Evolutionary conservation across 148 eudicot species (phyloP), one percentile per base, ranked within the genome.

Genomic region (Simmondsia chinensis): DNA sequence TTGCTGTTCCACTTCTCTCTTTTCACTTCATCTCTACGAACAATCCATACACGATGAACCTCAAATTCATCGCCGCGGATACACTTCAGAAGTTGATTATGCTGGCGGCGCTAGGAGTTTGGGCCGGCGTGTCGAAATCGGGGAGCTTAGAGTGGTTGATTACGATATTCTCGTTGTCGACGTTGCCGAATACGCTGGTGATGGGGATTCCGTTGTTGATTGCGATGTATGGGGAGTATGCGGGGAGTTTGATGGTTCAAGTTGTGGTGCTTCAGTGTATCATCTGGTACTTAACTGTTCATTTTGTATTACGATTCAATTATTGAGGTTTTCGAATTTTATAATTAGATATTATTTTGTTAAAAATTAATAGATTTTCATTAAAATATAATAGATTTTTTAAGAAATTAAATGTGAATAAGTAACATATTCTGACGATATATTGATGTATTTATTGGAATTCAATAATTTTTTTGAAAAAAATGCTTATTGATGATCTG

Each of bases 1-100:
- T 83, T 29, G 87, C 86, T 0, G 94, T 82, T 3, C 86, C 94
- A 0, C 49, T 82, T 0, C 75, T 82, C 11, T 78, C 86, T 12
- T 83, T 83, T 59, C 88, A 83, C 33, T 83, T 83, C 65, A 83
- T 83, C n/a, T 83, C 94, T 1, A 44, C 42, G 1, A 83, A 83
- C 47, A 39, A 83, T 20, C 83, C 83, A 0, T 83, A 77, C 39
- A 28, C 54, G 3, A 79, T 83, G 87, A 80, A 83, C 57, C 62
- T 76, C 46, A 60, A 68, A 0, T 80, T 83, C 52, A 68, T 83
- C 9, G 87, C 87, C 6, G 88, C 87, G 27, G 94, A 83, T 41
- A 76, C 82, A 1, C 67, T 83, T 0, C 94, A 83, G 25, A 83
- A 83, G 22, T 26, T 80, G 17, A 69, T 83, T 21, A 74, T 83